phyloP scores from a whole-genome alignment of 148 eudicot genomes.

The Arctostaphylos glauca region DNA sequence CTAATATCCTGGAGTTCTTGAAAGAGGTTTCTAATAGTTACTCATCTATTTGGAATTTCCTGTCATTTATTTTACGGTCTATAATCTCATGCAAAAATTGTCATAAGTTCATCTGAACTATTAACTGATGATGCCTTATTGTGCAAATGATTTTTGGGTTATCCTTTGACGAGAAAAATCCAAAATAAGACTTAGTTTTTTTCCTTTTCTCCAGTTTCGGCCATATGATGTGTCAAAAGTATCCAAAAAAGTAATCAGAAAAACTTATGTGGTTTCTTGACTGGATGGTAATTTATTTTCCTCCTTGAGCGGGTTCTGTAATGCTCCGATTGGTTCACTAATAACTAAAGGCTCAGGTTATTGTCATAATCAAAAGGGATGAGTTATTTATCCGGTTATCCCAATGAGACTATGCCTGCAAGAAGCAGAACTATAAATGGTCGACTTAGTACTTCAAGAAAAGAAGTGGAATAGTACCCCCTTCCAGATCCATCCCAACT shows the following conservation, averaged over 20 bases:
- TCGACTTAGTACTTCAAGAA: background rate
- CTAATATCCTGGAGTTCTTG: constrained; percentile 72
- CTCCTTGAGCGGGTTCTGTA: background rate
- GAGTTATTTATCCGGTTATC: background rate
- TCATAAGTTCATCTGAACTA: constrained; percentile 2
- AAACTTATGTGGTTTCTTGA: background rate
- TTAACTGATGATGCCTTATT: background rate
- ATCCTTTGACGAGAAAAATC: background rate
- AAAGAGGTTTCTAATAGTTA: constrained; percentile 59
- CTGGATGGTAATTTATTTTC: background rate
- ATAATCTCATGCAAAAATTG: background rate
- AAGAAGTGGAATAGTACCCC: background rate
- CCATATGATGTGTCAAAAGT: background rate
- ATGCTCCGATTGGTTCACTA: background rate
- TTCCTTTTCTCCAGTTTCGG: background rate
- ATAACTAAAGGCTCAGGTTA: background rate
- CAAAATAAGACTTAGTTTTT: background rate
- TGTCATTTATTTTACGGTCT: background rate
- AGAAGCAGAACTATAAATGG: background rate
- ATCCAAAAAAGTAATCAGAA: background rate
- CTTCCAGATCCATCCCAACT: background rate
- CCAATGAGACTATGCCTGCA: constrained; percentile 5
- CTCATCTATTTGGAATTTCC: background rate
- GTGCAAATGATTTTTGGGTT: background rate
- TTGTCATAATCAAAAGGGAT: background rate